A percentile compares a stretch with the other conserved stretches of the same genome.
Evolutionary conservation across 1,284 basidiomycete genomes (phyloP).

Genomic region (Abortiporus biennis): DNA sequence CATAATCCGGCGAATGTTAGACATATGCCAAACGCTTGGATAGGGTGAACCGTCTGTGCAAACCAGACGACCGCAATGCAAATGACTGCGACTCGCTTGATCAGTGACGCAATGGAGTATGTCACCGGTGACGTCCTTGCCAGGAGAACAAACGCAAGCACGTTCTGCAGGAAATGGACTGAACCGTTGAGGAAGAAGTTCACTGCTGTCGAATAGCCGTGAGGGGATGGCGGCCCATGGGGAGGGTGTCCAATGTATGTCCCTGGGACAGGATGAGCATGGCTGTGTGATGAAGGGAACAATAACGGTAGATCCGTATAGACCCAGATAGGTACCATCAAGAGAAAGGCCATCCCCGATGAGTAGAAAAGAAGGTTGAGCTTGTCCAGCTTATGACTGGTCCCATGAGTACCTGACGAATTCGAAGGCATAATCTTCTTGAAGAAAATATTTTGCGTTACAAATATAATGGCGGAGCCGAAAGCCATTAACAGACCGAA

Average conservation of each 20-base stretch:
- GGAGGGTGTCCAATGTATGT: slow-evolving; percentile 32
- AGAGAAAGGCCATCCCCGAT: slow-evolving; percentile 86
- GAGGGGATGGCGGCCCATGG: slow-evolving; percentile 30
- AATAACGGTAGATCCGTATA: slow-evolving; percentile 78
- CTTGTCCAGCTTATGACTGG: slow-evolving; percentile 87
- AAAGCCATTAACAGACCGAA: slow-evolving; percentile 87
- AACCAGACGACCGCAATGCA: slow-evolving; percentile 98
- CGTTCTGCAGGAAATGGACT: slow-evolving; percentile 95
- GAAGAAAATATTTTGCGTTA: slow-evolving; percentile 98
- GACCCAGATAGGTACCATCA: slow-evolving; percentile 94
- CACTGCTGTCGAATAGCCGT: slow-evolving; percentile 55
- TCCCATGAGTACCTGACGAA: slow-evolving; percentile 26
- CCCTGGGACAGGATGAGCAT: slow-evolving; percentile 13
- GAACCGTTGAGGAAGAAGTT: slow-evolving; percentile 91
- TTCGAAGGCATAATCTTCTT: slow-evolving; percentile 92
- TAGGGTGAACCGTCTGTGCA: slow-evolving; percentile 75
- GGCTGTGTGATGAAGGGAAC: slow-evolving; percentile 37
- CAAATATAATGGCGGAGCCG: slow-evolving; percentile 93
- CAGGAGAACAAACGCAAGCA: slow-evolving; percentile 95
- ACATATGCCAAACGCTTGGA: slow-evolving; percentile 86
- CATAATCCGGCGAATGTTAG: slow-evolving; percentile 90
- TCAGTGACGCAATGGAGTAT: slow-evolving; percentile 95
- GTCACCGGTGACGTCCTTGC: slow-evolving; percentile 96
- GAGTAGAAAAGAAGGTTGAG: slow-evolving; percentile 95
- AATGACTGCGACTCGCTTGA: slow-evolving; percentile 98